phyloP scores from a whole-genome alignment of 1,284 basidiomycete species.

The Moesziomyces globuligerus region DNA sequence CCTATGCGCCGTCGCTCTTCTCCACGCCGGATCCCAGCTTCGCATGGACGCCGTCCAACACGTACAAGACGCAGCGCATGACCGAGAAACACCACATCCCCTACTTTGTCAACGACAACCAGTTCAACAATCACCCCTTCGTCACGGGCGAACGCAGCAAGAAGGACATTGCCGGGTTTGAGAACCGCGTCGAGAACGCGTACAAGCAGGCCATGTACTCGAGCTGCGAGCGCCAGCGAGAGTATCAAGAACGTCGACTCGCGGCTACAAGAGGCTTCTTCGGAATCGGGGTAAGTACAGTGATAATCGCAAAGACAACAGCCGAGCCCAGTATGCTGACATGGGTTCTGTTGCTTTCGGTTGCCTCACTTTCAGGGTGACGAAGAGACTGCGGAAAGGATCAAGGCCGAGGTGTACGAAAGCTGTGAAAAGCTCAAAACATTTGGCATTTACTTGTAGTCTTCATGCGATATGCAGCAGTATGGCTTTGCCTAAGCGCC shows the following conservation, averaged over 20 bases:
- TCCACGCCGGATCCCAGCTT: conserved; percentile 82
- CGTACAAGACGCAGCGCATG: conserved; percentile 60
- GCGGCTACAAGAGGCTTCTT: conserved; percentile 51
- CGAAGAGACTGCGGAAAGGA: conserved; percentile 51
- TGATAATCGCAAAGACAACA: too few relatives aligned
- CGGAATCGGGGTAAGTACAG: conserved; percentile 54
- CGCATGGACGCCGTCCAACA: conserved; percentile 73
- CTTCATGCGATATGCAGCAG: too few relatives aligned
- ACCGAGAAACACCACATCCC: conserved; percentile 78
- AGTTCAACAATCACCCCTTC: conserved; percentile 80
- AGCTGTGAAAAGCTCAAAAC: conserved; percentile 61
- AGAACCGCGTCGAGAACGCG: conserved; percentile 53
- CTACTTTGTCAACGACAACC: conserved; percentile 85
- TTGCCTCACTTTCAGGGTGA: conserved; percentile 40
- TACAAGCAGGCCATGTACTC: conserved; percentile 53
- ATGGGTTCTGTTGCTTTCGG: background rate
- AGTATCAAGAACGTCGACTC: conserved; percentile 52
- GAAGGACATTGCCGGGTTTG: conserved; percentile 42
- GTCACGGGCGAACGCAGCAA: conserved; percentile 46
- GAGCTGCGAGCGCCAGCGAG: conserved; percentile 43
- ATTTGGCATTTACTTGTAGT: conserved; percentile 54
- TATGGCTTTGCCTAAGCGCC: too few relatives aligned
- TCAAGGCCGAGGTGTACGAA: conserved; percentile 56
- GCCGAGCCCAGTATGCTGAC: background rate
- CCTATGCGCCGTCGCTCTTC: conserved; percentile 79